These are phyloP conservation scores for Trametes hirsuta DNA, from an alignment of 1,284 basidiomycete species.

Conservation along the genomic window DNA sequence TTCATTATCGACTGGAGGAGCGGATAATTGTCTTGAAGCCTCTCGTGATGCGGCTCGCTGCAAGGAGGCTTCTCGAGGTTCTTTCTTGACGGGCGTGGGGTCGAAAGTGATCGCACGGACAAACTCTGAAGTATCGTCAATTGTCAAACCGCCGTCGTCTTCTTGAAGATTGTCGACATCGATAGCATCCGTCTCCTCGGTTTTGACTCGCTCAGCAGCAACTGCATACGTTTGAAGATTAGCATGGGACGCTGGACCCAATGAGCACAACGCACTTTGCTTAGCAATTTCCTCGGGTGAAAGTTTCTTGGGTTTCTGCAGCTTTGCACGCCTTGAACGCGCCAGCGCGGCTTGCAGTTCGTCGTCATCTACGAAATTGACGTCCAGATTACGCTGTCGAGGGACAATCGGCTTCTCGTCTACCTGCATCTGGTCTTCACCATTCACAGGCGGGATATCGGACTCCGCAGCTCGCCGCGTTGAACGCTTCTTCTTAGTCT, in stretches of 20 bases:
- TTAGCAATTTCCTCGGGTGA: slow-evolving; percentile 86
- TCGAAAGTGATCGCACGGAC: slow-evolving; percentile 85
- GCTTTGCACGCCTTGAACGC: slow-evolving; percentile 80
- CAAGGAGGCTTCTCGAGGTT: slow-evolving; percentile 39
- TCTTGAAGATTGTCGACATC: slow-evolving; percentile 64
- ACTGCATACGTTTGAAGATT: slow-evolving; percentile 47
- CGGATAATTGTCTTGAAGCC: slow-evolving; percentile 42
- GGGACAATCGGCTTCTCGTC: slow-evolving; percentile 69
- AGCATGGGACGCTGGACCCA: not conserved
- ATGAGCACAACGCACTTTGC: slow-evolving; percentile 60
- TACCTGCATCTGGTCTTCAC: slow-evolving; percentile 72
- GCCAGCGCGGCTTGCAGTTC: slow-evolving; percentile 95
- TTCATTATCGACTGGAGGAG: slow-evolving; percentile 33
- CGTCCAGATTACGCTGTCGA: slow-evolving; percentile 70
- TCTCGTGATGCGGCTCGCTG: slow-evolving; percentile 40
- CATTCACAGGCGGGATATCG: slow-evolving; percentile 50
- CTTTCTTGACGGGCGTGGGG: slow-evolving; percentile 52
- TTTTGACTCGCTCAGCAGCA: slow-evolving; percentile 60
- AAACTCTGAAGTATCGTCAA: slow-evolving; percentile 98
- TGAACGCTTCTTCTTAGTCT: slow-evolving; percentile 92
- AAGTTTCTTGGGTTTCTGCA: slow-evolving; percentile 78
- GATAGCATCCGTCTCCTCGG: slow-evolving; percentile 52
- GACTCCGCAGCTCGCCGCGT: slow-evolving; percentile 65
- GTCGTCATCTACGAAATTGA: slow-evolving; percentile 97
- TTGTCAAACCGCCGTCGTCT: slow-evolving; percentile 71